Conservation (phyloP, 345 rosid genomes). For the Barbarea vulgaris region DNA sequence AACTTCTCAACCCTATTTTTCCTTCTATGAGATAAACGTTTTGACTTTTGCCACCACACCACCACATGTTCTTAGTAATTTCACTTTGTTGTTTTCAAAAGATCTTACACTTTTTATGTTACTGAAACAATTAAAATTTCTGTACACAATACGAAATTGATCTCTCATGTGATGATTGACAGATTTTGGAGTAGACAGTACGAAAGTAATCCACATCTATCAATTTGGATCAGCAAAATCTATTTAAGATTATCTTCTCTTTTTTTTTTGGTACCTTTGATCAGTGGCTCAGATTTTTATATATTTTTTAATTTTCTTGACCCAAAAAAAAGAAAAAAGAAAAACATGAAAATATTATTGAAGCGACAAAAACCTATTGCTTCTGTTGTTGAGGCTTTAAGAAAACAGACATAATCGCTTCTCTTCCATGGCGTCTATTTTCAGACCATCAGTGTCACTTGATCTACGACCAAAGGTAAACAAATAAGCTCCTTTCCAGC, state of each 20-base stretch:
- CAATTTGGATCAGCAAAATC: constrained; percentile 4
- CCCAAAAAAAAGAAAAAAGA: neutral
- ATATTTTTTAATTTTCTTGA: neutral
- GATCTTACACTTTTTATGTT: neutral
- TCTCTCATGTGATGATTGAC: neutral
- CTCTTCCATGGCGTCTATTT: constrained; percentile 69
- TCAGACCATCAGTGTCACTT: constrained; percentile 48
- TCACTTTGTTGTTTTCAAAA: neutral
- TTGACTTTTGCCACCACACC: neutral
- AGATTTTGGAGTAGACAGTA: neutral
- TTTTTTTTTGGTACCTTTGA: neutral
- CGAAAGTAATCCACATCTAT: neutral
- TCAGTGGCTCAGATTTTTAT: constrained; percentile 24
- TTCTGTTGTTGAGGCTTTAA: neutral
- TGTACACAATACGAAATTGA: constrained; percentile 8
- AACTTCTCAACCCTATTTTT: neutral
- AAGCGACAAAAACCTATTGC: neutral
- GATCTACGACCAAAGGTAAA: constrained; percentile 58
- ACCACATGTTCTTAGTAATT: neutral
- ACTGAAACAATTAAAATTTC: neutral
- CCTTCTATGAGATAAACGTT: neutral
- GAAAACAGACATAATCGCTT: constrained; percentile 16
- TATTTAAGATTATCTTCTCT: neutral
- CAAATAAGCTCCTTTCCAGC: neutral
- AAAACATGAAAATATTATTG: neutral